Conservation (phyloP, 1,284 basidiomycete species). For the Irpex sp. region DNA sequence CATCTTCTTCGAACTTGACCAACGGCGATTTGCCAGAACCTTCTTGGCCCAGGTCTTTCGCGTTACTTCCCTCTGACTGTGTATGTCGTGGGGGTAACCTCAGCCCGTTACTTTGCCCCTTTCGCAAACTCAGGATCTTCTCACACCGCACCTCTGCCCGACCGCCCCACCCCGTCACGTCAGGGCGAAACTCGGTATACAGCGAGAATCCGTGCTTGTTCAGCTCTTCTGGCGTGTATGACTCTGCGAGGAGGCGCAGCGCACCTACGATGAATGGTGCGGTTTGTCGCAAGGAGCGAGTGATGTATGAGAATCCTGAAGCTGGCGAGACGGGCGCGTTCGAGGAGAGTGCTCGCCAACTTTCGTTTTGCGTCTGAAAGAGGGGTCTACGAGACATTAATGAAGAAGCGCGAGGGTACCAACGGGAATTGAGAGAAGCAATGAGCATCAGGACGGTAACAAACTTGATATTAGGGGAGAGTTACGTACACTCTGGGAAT, state of each 20-base stretch:
- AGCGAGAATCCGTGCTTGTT: conserved; percentile 68
- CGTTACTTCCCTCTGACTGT: background rate
- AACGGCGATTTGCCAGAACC: background rate
- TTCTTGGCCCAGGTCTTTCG: background rate
- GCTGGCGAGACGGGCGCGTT: conserved; percentile 72
- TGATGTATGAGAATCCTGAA: conserved; percentile 78
- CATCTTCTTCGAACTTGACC: background rate
- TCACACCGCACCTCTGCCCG: conserved; percentile 63
- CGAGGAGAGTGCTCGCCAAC: conserved; percentile 81
- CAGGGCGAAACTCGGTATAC: conserved; percentile 76
- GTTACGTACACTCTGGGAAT: conserved; percentile 8
- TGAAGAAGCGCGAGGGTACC: conserved; percentile 7
- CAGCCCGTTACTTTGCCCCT: background rate
- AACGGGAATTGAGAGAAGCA: conserved; percentile 3
- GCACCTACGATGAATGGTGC: conserved; percentile 78
- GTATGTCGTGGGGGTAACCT: background rate
- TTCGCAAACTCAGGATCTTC: conserved; percentile 52
- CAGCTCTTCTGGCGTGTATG: conserved; percentile 63
- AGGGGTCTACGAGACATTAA: conserved; percentile 58
- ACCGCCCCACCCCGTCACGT: conserved; percentile 71
- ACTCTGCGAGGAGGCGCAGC: conserved; percentile 71
- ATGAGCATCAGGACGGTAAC: conserved; percentile 1
- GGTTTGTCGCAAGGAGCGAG: conserved; percentile 74
- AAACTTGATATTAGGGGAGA: background rate
- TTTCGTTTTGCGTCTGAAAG: conserved; percentile 58